These are phyloP conservation scores for Dacryopinax spathularia DNA, from an alignment of 768 basidiomycete genomes.

Conservation along the genomic window DNA sequence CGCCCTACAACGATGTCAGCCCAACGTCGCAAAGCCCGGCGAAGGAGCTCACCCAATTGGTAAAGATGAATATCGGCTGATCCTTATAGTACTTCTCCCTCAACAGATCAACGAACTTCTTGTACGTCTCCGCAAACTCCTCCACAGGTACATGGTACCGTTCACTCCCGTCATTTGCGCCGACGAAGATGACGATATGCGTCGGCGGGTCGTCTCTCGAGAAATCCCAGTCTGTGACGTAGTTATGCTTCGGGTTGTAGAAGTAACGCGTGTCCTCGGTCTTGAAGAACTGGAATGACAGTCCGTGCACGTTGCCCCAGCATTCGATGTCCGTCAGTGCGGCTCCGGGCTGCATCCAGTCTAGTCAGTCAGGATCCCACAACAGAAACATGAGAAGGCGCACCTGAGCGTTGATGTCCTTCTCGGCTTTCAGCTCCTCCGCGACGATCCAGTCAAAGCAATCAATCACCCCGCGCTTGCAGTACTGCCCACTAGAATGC, in stretches of 20 bases:
- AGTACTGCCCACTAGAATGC: background rate
- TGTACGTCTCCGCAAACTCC: constrained; percentile 33
- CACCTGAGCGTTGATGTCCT: background rate
- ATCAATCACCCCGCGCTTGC: background rate
- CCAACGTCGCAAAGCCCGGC: background rate
- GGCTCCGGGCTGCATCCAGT: background rate
- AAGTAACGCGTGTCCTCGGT: constrained; percentile 45
- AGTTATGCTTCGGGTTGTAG: constrained; percentile 43
- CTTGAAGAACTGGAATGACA: constrained; percentile 18
- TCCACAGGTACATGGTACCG: constrained; percentile 37
- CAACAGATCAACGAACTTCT: constrained; percentile 32
- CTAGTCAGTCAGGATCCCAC: background rate
- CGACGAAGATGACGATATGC: constrained; percentile 44
- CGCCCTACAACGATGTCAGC: background rate
- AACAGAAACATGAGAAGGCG: background rate
- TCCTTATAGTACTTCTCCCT: constrained; percentile 28
- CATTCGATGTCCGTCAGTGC: background rate
- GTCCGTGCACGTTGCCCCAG: constrained; percentile 1
- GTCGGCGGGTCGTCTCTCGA: constrained; percentile 35
- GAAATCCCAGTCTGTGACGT: constrained; percentile 47
- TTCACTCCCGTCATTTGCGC: constrained; percentile 37
- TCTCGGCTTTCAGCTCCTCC: constrained; percentile 1
- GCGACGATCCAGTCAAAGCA: constrained; percentile 3
- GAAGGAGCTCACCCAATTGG: constrained; percentile 31
- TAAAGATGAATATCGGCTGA: constrained; percentile 41